Base-by-base conservation (phyloP, 768 basidiomycete species). In the Rhizopogon salebrosus region DNA sequence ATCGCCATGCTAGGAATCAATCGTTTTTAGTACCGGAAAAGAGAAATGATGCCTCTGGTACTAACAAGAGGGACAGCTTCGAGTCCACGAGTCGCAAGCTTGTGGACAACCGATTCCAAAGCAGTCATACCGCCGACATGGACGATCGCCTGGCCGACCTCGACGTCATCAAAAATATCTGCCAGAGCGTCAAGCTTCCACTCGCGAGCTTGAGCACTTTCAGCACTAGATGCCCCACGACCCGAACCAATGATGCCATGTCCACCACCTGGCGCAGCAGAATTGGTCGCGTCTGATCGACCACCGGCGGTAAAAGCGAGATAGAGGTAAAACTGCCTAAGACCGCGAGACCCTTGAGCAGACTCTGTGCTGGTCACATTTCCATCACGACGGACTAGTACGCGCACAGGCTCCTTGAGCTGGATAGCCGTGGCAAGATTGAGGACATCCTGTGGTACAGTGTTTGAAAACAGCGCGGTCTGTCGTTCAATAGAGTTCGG, bases 281-380 rank as follows among this genome's bases (percentile, higher is more conserved):
- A 60, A 51, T 64, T 70, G 23, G 57, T 65, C 11, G 82, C 75
- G 52, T 89, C 83, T 23, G 80, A 73, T 40, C 89, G 79, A 51
- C 87, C 84, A 18, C 89, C 87, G 11, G 93, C 91, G 2, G 93
- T 95, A 68, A 98, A 93, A 1, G 95, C 92, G 24, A 98, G 80
- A 65, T 97, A 99, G 36, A 98, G 79, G 71, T 98, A 99, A 70
- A 90, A 98, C 64, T 98, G 95, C 51, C 95, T 88, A 31, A 98
- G 74, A 20, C 91, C 91, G 20, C 92, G 82, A 51, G 89, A 84
- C 40, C 84, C 82, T 67, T 87, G 86, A 38, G 72, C 78, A 31
- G 85, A 84, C 37, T 87, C 80, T 4, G 84, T 78, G 29, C 83
- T 83, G 9, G 79, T 78, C 45, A 89, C 85, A 61, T 89, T 91